These are phyloP conservation scores for Trichoderma semiorbis DNA, from an alignment of 2,329 filamentous ascomycete genomes.

Conservation along the genomic window DNA sequence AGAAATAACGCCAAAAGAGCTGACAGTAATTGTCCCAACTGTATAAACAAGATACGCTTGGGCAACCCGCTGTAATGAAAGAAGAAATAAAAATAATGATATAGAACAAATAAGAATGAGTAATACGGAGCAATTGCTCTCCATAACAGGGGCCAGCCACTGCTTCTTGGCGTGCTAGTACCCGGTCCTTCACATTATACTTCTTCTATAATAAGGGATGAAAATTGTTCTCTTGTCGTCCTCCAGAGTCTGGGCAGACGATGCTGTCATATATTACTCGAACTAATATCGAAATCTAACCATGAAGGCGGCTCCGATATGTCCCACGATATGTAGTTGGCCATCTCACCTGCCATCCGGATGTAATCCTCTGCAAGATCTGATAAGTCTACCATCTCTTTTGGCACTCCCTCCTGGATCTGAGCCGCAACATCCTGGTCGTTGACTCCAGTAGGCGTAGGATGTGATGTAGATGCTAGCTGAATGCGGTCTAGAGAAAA, in stretches of 20 bases:
- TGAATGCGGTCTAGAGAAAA: slow-evolving; percentile 8
- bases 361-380: slow-evolving; percentile 8
- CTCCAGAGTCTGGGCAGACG: too few species aligned
- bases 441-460: background rate
- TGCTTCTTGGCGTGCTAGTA: background rate
- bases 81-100: background rate
- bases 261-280: slow-evolving; percentile 3
- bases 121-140: background rate
- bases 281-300: slow-evolving; percentile 10
- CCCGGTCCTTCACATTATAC: background rate
- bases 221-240: background rate
- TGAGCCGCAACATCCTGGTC: background rate
- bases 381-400: background rate
- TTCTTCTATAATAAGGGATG: background rate
- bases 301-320: slow-evolving; percentile 7
- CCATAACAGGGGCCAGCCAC: background rate
- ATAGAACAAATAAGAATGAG: background rate
- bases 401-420: background rate
- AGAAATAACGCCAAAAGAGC: slow-evolving; percentile 4
- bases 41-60: background rate
- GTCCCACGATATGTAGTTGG: slow-evolving; percentile 11
- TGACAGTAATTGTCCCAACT: background rate
- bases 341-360: slow-evolving; percentile 13
- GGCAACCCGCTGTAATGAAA: background rate
- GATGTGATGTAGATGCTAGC: slow-evolving; percentile 9